Evolutionary conservation across 768 basidiomycete genomes (phyloP).

Genomic region (Cystoderma amianthinum): DNA sequence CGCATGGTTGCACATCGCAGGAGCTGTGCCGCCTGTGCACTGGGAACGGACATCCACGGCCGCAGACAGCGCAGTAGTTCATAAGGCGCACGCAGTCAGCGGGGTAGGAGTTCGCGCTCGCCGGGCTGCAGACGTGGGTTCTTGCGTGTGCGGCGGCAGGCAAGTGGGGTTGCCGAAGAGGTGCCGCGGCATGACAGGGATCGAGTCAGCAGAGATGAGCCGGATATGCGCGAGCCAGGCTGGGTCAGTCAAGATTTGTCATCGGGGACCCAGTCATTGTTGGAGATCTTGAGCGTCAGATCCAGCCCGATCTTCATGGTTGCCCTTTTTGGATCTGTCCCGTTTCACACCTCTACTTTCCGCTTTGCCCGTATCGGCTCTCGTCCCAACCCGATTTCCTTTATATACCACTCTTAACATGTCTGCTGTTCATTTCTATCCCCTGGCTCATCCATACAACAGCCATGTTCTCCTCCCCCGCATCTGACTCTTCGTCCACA

Average conservation of each 20-base stretch:
- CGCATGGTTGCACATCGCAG: too few relatives aligned
- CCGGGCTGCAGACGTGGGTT: neutral
- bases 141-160: constrained; percentile 3
- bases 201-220: neutral
- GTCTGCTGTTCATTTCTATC: constrained; percentile 11
- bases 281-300: constrained; percentile 1
- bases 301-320: constrained; percentile 8
- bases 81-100: neutral
- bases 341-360: constrained; percentile 15
- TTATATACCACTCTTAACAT: constrained; percentile 15
- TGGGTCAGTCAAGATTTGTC: too few relatives aligned
- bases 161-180: constrained; percentile 4
- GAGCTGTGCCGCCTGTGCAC: too few relatives aligned
- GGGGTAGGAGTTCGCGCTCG: neutral
- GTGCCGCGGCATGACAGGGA: neutral
- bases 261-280: neutral
- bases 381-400: constrained; percentile 21
- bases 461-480: constrained; percentile 12
- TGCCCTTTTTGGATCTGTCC: constrained; percentile 5
- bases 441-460: constrained; percentile 13
- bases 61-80: too few relatives aligned
- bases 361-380: constrained; percentile 25
- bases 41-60: too few relatives aligned
- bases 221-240: neutral
- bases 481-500: constrained; percentile 18